A percentile compares a stretch with the other conserved stretches of the same genome.
These are phyloP conservation scores for Leishmania amazonensis DNA, from an alignment of 208 protist genomes.

Conservation along the genomic window DNA sequence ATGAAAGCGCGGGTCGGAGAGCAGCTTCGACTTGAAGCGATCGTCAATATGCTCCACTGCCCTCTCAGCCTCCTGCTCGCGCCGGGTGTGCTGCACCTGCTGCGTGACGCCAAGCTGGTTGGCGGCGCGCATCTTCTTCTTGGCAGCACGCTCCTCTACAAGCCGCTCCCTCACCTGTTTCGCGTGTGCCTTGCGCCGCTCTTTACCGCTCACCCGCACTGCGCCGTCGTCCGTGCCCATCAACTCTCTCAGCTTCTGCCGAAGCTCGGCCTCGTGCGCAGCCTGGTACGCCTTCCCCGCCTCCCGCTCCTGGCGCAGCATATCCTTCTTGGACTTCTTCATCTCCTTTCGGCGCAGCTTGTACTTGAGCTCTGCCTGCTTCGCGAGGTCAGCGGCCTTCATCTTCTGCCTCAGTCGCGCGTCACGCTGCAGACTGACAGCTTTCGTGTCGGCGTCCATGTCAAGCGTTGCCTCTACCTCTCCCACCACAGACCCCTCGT, in stretches of 20 bases:
- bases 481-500: constrained; percentile 33
- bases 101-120: constrained; percentile 61
- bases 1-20: constrained; percentile 86
- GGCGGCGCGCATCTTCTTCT: constrained; percentile 74
- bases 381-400: constrained; percentile 60
- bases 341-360: constrained; percentile 84
- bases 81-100: constrained; percentile 38
- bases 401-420: constrained; percentile 62
- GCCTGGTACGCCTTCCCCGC: constrained; percentile 44
- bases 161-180: constrained; percentile 65
- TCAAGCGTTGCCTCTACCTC: constrained; percentile 86
- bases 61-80: constrained; percentile 35
- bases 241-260: constrained; percentile 56
- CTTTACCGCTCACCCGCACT: constrained; percentile 57
- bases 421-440: constrained; percentile 71
- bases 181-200: constrained; percentile 77
- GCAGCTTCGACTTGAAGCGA: constrained; percentile 84
- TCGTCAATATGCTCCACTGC: constrained; percentile 67
- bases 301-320: constrained; percentile 67
- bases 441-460: constrained; percentile 79
- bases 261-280: constrained; percentile 45
- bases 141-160: constrained; percentile 65
- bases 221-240: constrained; percentile 63
- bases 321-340: constrained; percentile 87
- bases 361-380: constrained; percentile 85